Evolutionary conservation across 257 asterid genomes (phyloP).

Genomic region (Fraxinus excelsior): DNA sequence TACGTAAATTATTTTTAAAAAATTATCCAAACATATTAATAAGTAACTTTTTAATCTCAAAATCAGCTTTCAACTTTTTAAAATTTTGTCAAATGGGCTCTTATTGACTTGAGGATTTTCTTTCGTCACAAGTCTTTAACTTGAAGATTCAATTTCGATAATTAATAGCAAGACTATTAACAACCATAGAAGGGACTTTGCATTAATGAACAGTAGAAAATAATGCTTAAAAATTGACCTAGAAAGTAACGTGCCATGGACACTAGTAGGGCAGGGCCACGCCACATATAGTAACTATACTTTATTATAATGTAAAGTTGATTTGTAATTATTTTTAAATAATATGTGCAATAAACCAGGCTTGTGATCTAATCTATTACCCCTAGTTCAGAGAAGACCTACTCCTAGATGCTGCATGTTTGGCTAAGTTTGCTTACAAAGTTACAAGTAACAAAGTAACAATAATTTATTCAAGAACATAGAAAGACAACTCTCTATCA

Average conservation of each 20-base stretch:
- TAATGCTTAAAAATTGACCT: not conserved
- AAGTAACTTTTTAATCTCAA: no score
- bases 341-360: slow-evolving; percentile 4
- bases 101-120: no score
- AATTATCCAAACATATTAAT: no score
- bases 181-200: not conserved
- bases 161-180: not conserved
- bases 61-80: no score
- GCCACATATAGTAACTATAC: not conserved
- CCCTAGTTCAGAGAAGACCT: not conserved
- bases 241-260: not conserved
- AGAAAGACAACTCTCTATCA: not conserved
- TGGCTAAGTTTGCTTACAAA: not conserved
- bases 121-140: not conserved
- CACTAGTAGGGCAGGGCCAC: not conserved
- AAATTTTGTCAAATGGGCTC: no score
- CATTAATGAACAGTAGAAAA: not conserved
- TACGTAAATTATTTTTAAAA: no score
- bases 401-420: not conserved
- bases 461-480: slow-evolving; percentile 6
- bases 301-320: slow-evolving; percentile 20
- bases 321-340: not conserved
- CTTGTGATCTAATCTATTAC: not conserved
- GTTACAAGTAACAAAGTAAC: not conserved
- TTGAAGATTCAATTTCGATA: not conserved